Evolutionary conservation across 1,284 basidiomycete species (phyloP), one percentile per base, ranked within the genome.

Genomic region (Malassezia globosa): DNA sequence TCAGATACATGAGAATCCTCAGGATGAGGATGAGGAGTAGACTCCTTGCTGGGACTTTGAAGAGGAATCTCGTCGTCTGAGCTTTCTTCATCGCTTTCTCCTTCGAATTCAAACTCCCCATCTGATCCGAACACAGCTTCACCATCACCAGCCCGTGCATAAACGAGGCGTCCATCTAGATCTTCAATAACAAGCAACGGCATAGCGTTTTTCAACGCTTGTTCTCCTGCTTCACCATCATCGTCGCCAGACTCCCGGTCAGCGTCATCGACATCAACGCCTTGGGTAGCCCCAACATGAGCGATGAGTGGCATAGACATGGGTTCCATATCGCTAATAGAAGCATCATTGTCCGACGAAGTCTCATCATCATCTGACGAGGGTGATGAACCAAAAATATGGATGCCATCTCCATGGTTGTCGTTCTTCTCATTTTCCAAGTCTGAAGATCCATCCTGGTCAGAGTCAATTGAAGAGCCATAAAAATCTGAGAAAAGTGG

Each of bases 91-190:
- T 69, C 65, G 29, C 61, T 63, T 35, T 69, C 66, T 35, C 64
- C 64, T 23, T 61, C 63, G 31, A 69, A 69, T 25, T 71, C 68
- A 35, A 71, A 71, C 37, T 71, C 68, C 22, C 68, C 68, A 37
- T 71, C 68, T 1, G 68, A 71, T 34, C 68, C 68, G 38, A 71
- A 71, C 10, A 71, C 68, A 5, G 68, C 68, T 52, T 71, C 68
- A 11, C 68, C 68, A 26, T 68, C 66, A 18, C 66, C 63, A 8
- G 68, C 68, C 23, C 68, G 55, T 4, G 68, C 68, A 33, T 69
- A 69, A 41, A 71, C 68, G 26, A 71, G 59, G 7, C 68, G 60
- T 5, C 68, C 68, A 43, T 71, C 68, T 18, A 69, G 60, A 34
- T 71, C 68, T 40, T 71, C 68, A 41, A 71, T 69, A 34, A 71